Evolutionary conservation across 1,139 yeast genomes (phyloP), one percentile per base, ranked within the genome.

Genomic region (Debaryomycetaceae sp.): DNA sequence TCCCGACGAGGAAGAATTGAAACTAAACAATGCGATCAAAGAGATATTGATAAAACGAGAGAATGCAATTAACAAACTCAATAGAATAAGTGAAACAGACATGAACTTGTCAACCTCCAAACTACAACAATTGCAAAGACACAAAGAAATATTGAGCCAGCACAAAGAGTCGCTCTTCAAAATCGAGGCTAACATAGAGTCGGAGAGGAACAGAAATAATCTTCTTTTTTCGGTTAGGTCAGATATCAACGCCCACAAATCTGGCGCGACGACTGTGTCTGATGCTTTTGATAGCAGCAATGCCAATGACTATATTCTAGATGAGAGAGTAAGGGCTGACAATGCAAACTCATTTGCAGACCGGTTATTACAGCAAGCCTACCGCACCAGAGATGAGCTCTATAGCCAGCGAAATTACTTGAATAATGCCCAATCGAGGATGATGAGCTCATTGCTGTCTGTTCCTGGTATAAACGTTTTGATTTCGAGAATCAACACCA

Each of bases 371-470:
- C 80, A 81, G 24, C 95, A 87, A 60, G 99, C 97, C 0, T 85
- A 82, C 65, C 87, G 85, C 53, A 90, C 99, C 0, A 73, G 98
- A 49, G 97, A 93, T 50, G 95, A 87, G 58, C 77, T 93, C 45
- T 56, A 78, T 44, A 74, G 83, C 42, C 99, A 93, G 66, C 74
- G 95, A 46, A 77, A 76, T 38, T 65, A 78, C 11, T 69, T 93
- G 43, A 72, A 75, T 42, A 80, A 73, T 50, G 87, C 95, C 11
- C 89, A 84, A 50, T 75, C 80, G 49, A 74, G 81, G 47, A 70
- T 91, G 49, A 70, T 82, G 50, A 77, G 77, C 38, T 74, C 87
- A 0, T 67, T 90, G 40, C 81, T 79, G 54, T 63, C 77, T 41
- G 78, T 93, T 38, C 99, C 99, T 0, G 98, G 97, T 1, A 69